phyloP scores from a whole-genome alignment of 306 rosid genomes.

The Echinosophora koreensis region DNA sequence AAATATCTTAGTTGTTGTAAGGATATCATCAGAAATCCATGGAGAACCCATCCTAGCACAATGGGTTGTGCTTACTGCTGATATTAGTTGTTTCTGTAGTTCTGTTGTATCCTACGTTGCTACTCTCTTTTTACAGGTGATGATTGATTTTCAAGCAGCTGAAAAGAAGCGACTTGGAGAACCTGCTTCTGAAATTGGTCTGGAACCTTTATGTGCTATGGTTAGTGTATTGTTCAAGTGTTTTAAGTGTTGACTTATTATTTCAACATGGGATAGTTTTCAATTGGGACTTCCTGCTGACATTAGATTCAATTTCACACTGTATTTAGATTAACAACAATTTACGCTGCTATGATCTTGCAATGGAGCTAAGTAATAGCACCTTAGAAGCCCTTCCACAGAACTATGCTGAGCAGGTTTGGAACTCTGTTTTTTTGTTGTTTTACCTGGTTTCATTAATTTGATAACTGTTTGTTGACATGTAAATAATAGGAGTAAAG shows the following conservation, averaged over 20 bases:
- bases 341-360: conserved; percentile 98
- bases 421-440: conserved; percentile 43
- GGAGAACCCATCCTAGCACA: conserved; percentile 5
- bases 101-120: conserved; percentile 23
- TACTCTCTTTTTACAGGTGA: conserved; percentile 65
- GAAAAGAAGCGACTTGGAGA: conserved; percentile 89
- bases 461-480: conserved; percentile 23
- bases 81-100: conserved; percentile 20
- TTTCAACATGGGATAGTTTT: conserved; percentile 35
- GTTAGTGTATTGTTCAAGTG: conserved; percentile 55
- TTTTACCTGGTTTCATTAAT: conserved; percentile 40
- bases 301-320: conserved; percentile 29
- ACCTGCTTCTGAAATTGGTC: conserved; percentile 96
- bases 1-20: conserved; percentile 27
- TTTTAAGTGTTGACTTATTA: conserved; percentile 1
- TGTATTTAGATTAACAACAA: conserved; percentile 88
- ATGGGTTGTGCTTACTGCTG: conserved; percentile 23
- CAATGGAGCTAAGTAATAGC: conserved; percentile 92
- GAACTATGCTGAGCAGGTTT: conserved; percentile 94
- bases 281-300: conserved; percentile 35
- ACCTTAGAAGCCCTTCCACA: conserved; percentile 93
- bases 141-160: conserved; percentile 98
- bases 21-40: conserved; percentile 21
- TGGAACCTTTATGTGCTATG: conserved; percentile 96
- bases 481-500: no score